Conservation (phyloP, 1,284 basidiomycete species). For the Lentinula novae-zelandiae region DNA sequence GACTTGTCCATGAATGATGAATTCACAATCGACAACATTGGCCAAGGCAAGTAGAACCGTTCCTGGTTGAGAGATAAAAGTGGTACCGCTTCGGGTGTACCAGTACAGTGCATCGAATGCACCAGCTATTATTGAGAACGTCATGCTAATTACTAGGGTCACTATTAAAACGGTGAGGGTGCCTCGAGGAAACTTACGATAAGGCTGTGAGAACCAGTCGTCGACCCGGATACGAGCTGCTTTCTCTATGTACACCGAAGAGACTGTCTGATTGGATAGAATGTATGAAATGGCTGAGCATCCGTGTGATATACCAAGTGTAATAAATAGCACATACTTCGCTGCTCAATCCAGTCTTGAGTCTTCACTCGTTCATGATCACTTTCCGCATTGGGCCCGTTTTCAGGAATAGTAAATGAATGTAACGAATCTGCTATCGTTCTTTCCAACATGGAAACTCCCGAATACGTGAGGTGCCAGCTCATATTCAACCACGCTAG, state of each 20-base stretch:
- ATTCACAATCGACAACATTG: slow-evolving; percentile 9
- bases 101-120: slow-evolving; percentile 25
- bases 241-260: slow-evolving; percentile 3
- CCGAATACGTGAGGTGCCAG: slow-evolving; percentile 2
- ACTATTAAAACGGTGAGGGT: background rate
- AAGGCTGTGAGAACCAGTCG: background rate
- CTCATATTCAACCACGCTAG: background rate
- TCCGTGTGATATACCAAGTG: background rate
- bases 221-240: background rate
- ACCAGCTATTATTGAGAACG: slow-evolving; percentile 6
- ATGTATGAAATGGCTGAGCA: background rate
- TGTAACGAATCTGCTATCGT: background rate
- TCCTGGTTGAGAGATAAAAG: slow-evolving; percentile 24
- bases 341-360: background rate
- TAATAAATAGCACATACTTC: background rate
- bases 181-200: slow-evolving; percentile 14
- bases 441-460: background rate
- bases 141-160: background rate
- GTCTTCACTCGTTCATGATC: background rate
- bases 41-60: slow-evolving; percentile 17
- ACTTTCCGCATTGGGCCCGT: background rate
- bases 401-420: background rate
- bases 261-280: background rate
- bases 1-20: background rate
- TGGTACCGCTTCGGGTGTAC: slow-evolving; percentile 26